Percentiles rank a stretch among this genome's conserved stretches.
phyloP scores from a whole-genome alignment of 1,284 basidiomycete species.

The Papiliotrema terrestris region DNA sequence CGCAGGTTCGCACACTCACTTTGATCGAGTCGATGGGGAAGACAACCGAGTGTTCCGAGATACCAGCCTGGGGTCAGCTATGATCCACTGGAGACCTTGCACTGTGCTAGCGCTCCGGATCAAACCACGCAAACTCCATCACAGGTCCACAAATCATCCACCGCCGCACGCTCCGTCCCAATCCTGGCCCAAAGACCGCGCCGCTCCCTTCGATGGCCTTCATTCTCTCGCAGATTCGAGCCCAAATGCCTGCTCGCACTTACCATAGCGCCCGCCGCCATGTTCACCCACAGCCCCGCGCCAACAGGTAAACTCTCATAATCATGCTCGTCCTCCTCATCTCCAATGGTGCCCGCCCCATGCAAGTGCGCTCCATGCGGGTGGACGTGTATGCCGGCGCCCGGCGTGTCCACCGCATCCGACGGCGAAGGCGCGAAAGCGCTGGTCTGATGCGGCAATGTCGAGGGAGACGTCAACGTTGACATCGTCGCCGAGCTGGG shows the following conservation, averaged over 20 bases:
- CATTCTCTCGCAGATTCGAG: no score
- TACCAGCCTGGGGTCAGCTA: constrained; percentile 71
- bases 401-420: neutral
- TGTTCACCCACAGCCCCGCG: constrained; percentile 67
- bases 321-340: constrained; percentile 47
- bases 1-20: constrained; percentile 53
- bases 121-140: no score
- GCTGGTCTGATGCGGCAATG: no score
- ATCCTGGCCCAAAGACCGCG: no score
- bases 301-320: constrained; percentile 49
- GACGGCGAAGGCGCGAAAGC: no score
- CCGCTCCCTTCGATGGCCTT: no score
- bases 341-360: neutral
- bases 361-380: constrained; percentile 24
- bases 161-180: no score
- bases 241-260: no score
- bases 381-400: constrained; percentile 17
- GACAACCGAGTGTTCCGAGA: constrained; percentile 98
- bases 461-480: neutral
- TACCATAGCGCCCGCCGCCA: constrained; percentile 93
- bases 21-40: constrained; percentile 98
- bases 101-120: no score
- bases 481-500: no score
- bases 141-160: no score
- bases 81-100: no score